Base-by-base conservation (phyloP, 441 rosid species). In the Biscutella laevigata region DNA sequence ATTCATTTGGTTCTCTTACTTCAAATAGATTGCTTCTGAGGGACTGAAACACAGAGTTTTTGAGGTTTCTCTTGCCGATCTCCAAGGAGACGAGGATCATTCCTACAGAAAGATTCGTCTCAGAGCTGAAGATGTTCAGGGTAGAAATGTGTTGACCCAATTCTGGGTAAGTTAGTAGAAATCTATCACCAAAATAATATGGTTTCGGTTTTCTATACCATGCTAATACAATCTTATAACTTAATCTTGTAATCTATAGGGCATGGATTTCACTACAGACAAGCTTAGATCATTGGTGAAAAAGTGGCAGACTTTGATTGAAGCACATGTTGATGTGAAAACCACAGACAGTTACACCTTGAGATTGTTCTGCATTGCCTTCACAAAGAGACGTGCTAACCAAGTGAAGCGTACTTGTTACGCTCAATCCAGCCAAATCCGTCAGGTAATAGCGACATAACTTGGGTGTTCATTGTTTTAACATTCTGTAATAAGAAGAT, bases 61-160 rank as follows among this genome's bases (percentile, higher is more conserved):
- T 59, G 96, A 90, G 81, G 41, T 78, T 24, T 90, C 96, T 1
- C 75, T 87, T 12, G 95, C 89, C 26, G 97, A 90, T 56, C 94
- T 91, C 55, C 87, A 85, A 57, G 59, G 49, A 12, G 96, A 87
- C 35, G 95, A 91, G 55, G 98, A 91, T 45, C 71, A 87, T 16
- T 68, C 98, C 1, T 87, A 70, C 80, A 81, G 95, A 59, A 87
- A 87, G 78, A 90, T 87, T 50, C 74, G 88, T 22, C 72, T 90
- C 69, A 83, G 98, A 73, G 92, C 86, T 48, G 92, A 90, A 51
- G 98, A 90, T 64, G 94, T 87, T 44, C 96, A 91, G 60, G 94
- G 95, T 4, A 84, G 68, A 71, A 87, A 84, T 68, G 98, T 87
- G 25, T 46, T 90, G 73, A 84, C 95, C 11, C 84, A 84, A 44